Evolutionary conservation across 1,284 basidiomycete species (phyloP).

Genomic region (Vanrija pseudolonga): DNA sequence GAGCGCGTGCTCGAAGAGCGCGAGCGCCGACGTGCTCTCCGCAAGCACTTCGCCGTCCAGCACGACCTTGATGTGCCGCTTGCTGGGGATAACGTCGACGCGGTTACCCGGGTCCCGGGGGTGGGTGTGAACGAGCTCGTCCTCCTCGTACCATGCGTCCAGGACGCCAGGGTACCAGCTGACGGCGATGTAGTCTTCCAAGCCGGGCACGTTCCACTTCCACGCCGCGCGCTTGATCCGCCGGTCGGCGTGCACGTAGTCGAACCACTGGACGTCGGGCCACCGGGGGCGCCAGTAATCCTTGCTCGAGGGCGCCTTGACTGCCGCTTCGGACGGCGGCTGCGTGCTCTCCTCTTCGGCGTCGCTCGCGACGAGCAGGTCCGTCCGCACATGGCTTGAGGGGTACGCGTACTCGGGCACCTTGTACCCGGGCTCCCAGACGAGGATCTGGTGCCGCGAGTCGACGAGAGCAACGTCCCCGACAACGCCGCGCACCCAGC

Average conservation of each 20-base stretch:
- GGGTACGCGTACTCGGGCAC: conserved; percentile 6
- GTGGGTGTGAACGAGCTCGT: background rate
- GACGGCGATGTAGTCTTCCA: background rate
- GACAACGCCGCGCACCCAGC: conserved; percentile 3
- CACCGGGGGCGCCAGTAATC: conserved; percentile 1
- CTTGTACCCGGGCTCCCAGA: conserved; percentile 1
- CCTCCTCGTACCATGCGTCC: conserved; percentile 4
- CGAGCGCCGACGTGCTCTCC: background rate
- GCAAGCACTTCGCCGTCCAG: background rate
- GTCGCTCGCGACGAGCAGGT: background rate
- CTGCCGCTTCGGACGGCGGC: background rate
- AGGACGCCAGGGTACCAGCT: background rate
- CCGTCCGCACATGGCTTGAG: background rate
- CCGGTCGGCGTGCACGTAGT: background rate
- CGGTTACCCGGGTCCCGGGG: background rate
- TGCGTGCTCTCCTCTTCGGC: background rate
- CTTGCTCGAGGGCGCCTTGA: background rate
- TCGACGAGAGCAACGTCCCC: background rate
- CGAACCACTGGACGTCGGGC: background rate
- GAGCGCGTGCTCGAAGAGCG: conserved; percentile 3
- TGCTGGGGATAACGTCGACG: background rate
- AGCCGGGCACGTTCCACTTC: background rate
- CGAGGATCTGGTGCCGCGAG: conserved; percentile 2
- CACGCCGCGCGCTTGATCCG: conserved; percentile 1
- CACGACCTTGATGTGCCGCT: background rate